Percentiles rank a stretch among this genome's conserved stretches.
Evolutionary conservation across 495 filamentous ascomycete species (phyloP).

Genomic region (Usnea hakonensis): DNA sequence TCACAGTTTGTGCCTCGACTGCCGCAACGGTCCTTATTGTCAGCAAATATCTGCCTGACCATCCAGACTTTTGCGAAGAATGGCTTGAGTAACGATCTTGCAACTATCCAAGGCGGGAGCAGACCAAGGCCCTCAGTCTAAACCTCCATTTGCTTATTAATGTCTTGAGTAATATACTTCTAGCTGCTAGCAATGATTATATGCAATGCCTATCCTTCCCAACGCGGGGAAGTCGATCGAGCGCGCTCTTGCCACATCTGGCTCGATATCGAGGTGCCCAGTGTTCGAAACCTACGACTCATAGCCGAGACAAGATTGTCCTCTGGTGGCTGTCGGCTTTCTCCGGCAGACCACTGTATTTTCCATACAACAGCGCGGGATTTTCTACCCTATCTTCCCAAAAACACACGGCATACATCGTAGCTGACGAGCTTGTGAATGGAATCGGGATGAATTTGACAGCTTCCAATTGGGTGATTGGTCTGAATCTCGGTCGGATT

Average conservation of each 20-base stretch:
- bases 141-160: conserved; percentile 35
- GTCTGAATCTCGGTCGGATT: conserved; percentile 8
- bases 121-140: conserved; percentile 20
- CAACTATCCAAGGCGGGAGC: conserved; percentile 20
- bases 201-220: conserved; percentile 19
- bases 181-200: conserved; percentile 37
- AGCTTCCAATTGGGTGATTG: background rate
- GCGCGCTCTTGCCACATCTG: conserved; percentile 31
- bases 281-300: conserved; percentile 12
- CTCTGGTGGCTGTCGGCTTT: conserved; percentile 15
- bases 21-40: conserved; percentile 11
- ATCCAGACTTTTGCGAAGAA: conserved; percentile 3
- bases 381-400: conserved; percentile 27
- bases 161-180: conserved; percentile 32
- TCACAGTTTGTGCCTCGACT: conserved; percentile 4
- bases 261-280: conserved; percentile 23
- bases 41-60: conserved; percentile 16
- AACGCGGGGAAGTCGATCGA: conserved; percentile 31
- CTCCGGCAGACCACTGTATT: conserved; percentile 12
- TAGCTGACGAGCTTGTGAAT: background rate
- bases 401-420: conserved; percentile 12
- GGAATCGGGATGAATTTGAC: conserved; percentile 3
- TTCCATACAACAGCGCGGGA: conserved; percentile 25
- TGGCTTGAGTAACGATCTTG: conserved; percentile 5
- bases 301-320: background rate